Conservation (phyloP, 1,284 basidiomycete genomes). For the Amylostereum chailletii region DNA sequence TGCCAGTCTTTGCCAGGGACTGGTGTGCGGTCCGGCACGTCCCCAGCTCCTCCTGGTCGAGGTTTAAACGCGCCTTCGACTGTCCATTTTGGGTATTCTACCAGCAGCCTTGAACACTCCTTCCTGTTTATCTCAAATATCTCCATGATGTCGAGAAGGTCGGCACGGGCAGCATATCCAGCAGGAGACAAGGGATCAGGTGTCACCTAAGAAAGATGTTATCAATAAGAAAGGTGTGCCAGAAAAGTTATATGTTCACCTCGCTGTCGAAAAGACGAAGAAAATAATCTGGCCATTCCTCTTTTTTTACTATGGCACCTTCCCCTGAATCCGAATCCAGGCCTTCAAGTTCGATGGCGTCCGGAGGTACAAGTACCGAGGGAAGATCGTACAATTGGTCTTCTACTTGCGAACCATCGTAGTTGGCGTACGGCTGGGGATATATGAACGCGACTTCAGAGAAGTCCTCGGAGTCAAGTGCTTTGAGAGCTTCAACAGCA, state of each 20-base stretch:
- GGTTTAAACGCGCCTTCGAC: constrained; percentile 79
- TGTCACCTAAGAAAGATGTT: constrained; percentile 45
- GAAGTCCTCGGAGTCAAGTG: constrained; percentile 49
- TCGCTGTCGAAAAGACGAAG: constrained; percentile 74
- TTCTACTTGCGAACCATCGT: constrained; percentile 32
- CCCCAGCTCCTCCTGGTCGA: constrained; percentile 44
- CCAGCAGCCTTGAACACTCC: constrained; percentile 82
- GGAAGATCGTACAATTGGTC: constrained; percentile 62
- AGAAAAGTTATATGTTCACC: constrained; percentile 31
- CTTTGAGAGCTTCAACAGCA: constrained; percentile 46
- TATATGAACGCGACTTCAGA: constrained; percentile 45
- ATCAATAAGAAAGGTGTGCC: background rate
- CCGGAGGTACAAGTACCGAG: constrained; percentile 79
- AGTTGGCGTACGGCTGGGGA: constrained; percentile 53
- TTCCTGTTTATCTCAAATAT: constrained; percentile 97
- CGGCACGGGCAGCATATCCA: constrained; percentile 75
- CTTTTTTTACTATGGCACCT: constrained; percentile 61
- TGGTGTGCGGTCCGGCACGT: constrained; percentile 29
- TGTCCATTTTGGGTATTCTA: constrained; percentile 86
- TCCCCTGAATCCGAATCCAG: constrained; percentile 56
- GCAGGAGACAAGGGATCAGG: constrained; percentile 65
- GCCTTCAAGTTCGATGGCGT: constrained; percentile 72
- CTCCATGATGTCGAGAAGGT: constrained; percentile 78
- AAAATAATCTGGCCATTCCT: constrained; percentile 71
- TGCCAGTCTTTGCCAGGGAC: constrained; percentile 62